These are phyloP conservation scores for Aspergillus heteromorphus DNA, from an alignment of 495 filamentous ascomycete genomes.

Conservation along the genomic window DNA sequence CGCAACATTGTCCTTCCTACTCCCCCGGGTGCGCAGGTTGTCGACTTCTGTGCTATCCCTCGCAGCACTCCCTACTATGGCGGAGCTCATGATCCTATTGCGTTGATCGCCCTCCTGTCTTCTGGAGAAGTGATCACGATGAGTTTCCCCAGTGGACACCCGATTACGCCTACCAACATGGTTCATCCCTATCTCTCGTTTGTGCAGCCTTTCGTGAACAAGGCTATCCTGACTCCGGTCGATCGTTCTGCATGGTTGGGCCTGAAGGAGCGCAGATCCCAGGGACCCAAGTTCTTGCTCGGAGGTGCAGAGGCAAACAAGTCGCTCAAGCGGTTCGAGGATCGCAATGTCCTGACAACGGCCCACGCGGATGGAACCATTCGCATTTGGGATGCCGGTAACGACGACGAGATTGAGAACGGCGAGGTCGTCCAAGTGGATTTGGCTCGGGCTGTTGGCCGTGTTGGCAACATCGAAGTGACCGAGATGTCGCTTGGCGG, in stretches of 20 bases:
- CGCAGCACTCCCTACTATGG: slow-evolving; percentile 76
- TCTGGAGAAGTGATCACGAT: slow-evolving; percentile 85
- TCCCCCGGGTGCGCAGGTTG: slow-evolving; percentile 70
- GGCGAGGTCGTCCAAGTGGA: slow-evolving; percentile 75
- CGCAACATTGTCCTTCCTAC: slow-evolving; percentile 63
- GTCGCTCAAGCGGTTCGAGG: slow-evolving; percentile 67
- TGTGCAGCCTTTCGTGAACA: slow-evolving; percentile 81
- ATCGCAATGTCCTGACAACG: slow-evolving; percentile 73
- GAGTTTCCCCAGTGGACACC: slow-evolving; percentile 85
- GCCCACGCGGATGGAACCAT: slow-evolving; percentile 85
- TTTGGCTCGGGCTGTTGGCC: slow-evolving; percentile 72
- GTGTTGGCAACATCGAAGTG: slow-evolving; percentile 72
- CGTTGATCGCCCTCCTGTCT: slow-evolving; percentile 67
- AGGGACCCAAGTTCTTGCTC: slow-evolving; percentile 66
- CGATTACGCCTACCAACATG: slow-evolving; percentile 86
- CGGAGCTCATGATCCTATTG: slow-evolving; percentile 85
- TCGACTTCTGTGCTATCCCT: slow-evolving; percentile 80
- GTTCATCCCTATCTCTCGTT: slow-evolving; percentile 77
- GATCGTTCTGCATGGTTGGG: slow-evolving; percentile 81
- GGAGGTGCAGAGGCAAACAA: slow-evolving; percentile 69
- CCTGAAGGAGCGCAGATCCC: slow-evolving; percentile 69
- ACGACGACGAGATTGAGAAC: slow-evolving; percentile 92
- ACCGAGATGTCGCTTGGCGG: slow-evolving; percentile 69
- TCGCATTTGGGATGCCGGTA: slow-evolving; percentile 83
- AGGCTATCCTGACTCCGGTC: slow-evolving; percentile 58